A percentile compares a stretch with the other conserved stretches of the same genome.
Evolutionary conservation across 768 basidiomycete genomes (phyloP).

Genomic region (Kwoniella dendrophila): DNA sequence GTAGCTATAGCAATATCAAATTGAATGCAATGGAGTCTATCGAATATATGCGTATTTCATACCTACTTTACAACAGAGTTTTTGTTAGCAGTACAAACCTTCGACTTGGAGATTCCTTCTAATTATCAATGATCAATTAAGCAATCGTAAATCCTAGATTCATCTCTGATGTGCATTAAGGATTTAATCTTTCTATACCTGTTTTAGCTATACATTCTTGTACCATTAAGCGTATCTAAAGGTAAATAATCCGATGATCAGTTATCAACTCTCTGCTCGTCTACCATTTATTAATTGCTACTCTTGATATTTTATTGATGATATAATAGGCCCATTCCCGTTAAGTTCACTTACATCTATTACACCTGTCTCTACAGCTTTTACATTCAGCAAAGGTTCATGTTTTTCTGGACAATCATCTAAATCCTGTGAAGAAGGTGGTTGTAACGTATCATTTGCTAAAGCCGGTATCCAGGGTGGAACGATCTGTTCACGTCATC

Average conservation of each 20-base stretch:
- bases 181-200: constrained; percentile 29
- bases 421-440: constrained; percentile 22
- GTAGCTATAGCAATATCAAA: constrained; percentile 5
- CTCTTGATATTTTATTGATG: no score
- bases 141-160: background rate
- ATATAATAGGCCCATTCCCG: no score
- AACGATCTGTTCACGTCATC: constrained; percentile 21
- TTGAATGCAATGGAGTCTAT: background rate
- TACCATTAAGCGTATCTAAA: constrained; percentile 51
- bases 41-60: no score
- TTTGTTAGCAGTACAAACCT: no score
- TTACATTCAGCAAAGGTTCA: constrained; percentile 48
- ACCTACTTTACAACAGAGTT: no score
- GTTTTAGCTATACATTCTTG: constrained; percentile 51
- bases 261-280: no score
- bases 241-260: background rate
- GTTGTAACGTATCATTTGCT: constrained; percentile 39
- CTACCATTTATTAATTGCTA: no score
- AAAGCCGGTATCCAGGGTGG: constrained; percentile 51
- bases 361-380: constrained; percentile 53
- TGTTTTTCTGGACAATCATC: constrained; percentile 34
- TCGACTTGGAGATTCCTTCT: no score
- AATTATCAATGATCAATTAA: no score
- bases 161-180: background rate
- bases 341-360: constrained; percentile 55